Percentiles rank a stretch among this genome's conserved stretches.
phyloP scores from a whole-genome alignment of 495 filamentous ascomycete genomes.

The Aspergillus nanangensis region DNA sequence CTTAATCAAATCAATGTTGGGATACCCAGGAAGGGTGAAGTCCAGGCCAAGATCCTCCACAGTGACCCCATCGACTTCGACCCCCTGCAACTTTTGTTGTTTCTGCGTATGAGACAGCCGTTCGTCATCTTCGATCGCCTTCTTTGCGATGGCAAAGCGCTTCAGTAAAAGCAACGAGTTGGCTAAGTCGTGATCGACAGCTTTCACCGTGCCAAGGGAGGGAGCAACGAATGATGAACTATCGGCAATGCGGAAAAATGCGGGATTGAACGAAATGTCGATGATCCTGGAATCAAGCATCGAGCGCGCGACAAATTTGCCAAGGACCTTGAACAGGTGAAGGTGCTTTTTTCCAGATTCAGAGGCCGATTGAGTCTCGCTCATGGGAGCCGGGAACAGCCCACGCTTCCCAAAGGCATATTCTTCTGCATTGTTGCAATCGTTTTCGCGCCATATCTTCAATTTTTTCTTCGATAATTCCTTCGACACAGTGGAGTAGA shows the following conservation, averaged over 20 bases:
- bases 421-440: constrained; percentile 68
- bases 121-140: constrained; percentile 67
- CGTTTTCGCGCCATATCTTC: constrained; percentile 92
- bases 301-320: constrained; percentile 94
- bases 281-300: constrained; percentile 99
- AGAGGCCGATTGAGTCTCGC: constrained; percentile 64
- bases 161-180: constrained; percentile 83
- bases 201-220: constrained; percentile 86
- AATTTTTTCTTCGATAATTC: constrained; percentile 97
- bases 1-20: constrained; percentile 76
- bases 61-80: constrained; percentile 64
- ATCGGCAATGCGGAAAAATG: constrained; percentile 92
- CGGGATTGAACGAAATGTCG: constrained; percentile 95
- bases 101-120: constrained; percentile 63
- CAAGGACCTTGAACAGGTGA: constrained; percentile 86
- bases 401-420: constrained; percentile 84
- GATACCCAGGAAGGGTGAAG: constrained; percentile 92
- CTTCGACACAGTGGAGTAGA: constrained; percentile 96
- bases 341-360: constrained; percentile 80
- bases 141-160: constrained; percentile 80
- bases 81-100: constrained; percentile 57
- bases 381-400: constrained; percentile 91
- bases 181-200: constrained; percentile 83
- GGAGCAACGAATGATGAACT: constrained; percentile 68
- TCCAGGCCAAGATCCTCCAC: constrained; percentile 89